These are phyloP conservation scores for Lentinus tigrinus DNA, from an alignment of 768 basidiomycete species.

Conservation along the genomic window DNA sequence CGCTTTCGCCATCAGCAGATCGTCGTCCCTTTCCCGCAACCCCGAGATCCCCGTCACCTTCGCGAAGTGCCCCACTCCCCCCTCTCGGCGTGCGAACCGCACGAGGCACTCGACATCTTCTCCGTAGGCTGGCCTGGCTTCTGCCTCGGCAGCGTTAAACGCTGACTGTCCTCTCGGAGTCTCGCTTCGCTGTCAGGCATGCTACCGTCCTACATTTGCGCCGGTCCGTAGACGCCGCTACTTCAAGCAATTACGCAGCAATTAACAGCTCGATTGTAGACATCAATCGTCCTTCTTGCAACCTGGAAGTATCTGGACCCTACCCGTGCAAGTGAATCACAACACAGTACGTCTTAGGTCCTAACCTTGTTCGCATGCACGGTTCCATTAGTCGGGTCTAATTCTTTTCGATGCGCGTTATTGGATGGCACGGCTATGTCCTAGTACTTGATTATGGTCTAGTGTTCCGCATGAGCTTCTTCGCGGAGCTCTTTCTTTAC, in stretches of 20 bases:
- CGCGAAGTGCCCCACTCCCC: neutral
- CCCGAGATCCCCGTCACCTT: slow-evolving; percentile 13
- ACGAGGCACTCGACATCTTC: slow-evolving; percentile 4
- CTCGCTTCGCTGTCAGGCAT: neutral
- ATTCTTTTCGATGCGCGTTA: no score
- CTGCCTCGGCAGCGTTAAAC: neutral
- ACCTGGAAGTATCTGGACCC: neutral
- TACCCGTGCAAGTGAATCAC: neutral
- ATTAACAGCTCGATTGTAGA: neutral
- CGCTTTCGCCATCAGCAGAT: no score
- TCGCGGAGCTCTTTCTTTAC: neutral
- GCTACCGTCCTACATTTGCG: neutral
- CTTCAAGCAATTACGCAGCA: neutral
- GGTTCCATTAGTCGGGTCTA: no score
- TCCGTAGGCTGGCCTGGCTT: neutral
- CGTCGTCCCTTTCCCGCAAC: neutral
- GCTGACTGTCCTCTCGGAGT: neutral
- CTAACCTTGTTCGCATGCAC: no score
- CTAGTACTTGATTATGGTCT: neutral
- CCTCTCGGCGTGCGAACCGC: neutral
- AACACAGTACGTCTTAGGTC: no score
- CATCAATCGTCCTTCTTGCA: neutral
- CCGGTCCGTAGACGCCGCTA: neutral
- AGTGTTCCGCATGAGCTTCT: neutral
- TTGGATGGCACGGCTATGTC: neutral